These are phyloP conservation scores for Candida tropicalis DNA, from an alignment of 1,139 yeast genomes.

Conservation along the genomic window DNA sequence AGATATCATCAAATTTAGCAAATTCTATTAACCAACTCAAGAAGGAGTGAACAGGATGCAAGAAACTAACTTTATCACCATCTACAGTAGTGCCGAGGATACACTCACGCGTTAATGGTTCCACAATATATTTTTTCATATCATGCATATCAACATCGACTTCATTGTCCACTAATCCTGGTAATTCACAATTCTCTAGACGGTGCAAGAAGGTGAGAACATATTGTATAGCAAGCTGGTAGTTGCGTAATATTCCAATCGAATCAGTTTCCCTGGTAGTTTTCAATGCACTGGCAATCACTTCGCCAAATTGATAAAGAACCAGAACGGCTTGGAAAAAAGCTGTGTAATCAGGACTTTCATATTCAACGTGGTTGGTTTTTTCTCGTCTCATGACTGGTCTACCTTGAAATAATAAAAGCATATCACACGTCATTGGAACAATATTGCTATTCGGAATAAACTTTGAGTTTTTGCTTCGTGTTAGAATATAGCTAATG, in stretches of 20 bases:
- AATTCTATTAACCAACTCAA: conserved; percentile 71
- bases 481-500: conserved; percentile 71
- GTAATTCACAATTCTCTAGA: conserved; percentile 33
- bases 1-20: conserved; percentile 33
- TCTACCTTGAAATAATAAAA: conserved; percentile 76
- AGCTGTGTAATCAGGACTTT: conserved; percentile 81
- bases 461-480: conserved; percentile 58
- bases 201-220: conserved; percentile 33
- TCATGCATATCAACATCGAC: conserved; percentile 30
- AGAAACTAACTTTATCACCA: conserved; percentile 61
- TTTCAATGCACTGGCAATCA: conserved; percentile 52
- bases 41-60: conserved; percentile 81
- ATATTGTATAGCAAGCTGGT: conserved; percentile 32
- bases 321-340: conserved; percentile 79
- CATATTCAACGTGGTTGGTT: conserved; percentile 87
- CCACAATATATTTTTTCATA: conserved; percentile 22
- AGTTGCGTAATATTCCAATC: conserved; percentile 1
- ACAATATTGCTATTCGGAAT: conserved; percentile 37
- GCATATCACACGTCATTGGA: conserved; percentile 61
- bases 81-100: conserved; percentile 30
- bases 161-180: conserved; percentile 30
- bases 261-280: conserved; percentile 5
- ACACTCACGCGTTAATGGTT: conserved; percentile 25
- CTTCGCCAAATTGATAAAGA: conserved; percentile 64
- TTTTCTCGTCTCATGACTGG: conserved; percentile 77